A percentile compares a stretch with the other conserved stretches of the same genome.
Evolutionary conservation across 441 rosid genomes (phyloP).

Genomic region (Gossypium laxum): DNA sequence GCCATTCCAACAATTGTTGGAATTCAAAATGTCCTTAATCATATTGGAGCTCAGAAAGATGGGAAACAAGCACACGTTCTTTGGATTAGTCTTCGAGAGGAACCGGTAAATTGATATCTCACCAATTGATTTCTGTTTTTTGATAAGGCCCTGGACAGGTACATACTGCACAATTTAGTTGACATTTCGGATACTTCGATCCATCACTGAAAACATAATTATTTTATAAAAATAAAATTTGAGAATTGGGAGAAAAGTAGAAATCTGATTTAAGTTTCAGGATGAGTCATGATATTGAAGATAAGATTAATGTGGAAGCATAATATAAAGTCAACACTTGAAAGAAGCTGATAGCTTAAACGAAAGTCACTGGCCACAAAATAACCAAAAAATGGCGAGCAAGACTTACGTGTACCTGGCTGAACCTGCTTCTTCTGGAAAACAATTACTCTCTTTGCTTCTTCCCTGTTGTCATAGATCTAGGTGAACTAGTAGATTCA

Average conservation of each 20-base stretch:
- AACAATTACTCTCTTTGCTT: not conserved
- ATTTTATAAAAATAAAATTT: not conserved
- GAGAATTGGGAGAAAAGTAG: not conserved
- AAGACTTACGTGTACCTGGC: not conserved
- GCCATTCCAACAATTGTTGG: conserved; percentile 87
- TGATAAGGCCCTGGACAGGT: not conserved
- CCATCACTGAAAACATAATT: not conserved
- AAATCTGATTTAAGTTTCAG: not conserved
- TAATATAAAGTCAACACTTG: not conserved
- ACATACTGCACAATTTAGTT: conserved; percentile 4
- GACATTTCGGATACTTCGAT: not conserved
- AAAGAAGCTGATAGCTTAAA: not conserved
- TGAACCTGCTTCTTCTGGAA: not conserved
- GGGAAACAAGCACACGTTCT: conserved; percentile 51
- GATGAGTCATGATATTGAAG: not conserved
- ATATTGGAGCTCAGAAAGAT: conserved; percentile 62
- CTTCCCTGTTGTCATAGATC: not conserved
- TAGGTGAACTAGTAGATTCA: not conserved
- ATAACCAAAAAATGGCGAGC: conserved; percentile 2
- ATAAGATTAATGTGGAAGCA: not conserved
- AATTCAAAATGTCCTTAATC: conserved; percentile 74
- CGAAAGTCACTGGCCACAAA: not conserved
- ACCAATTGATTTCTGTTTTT: conserved; percentile 3
- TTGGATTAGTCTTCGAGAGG: conserved; percentile 95
- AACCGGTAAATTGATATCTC: conserved; percentile 50